These are phyloP conservation scores for Fusarium chaquense DNA, from an alignment of 2,329 filamentous ascomycete genomes.

Conservation along the genomic window DNA sequence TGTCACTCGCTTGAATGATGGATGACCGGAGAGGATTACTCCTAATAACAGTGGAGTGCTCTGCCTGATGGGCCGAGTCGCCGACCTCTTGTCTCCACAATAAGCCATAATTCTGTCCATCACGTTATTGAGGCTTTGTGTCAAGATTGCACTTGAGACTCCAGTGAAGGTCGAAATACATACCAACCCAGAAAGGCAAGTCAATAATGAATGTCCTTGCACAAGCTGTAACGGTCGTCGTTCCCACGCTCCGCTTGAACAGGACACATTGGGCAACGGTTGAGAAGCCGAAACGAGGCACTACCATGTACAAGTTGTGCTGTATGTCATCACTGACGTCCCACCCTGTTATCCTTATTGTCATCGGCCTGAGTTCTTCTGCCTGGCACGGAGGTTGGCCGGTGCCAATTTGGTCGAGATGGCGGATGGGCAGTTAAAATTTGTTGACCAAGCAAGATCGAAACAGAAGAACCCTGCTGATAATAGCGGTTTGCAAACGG, in stretches of 20 bases:
- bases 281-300: conserved; percentile 35
- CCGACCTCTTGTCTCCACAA: conserved; percentile 26
- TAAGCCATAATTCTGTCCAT: conserved; percentile 18
- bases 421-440: conserved; percentile 11
- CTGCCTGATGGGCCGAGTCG: conserved; percentile 36
- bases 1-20: conserved; percentile 39
- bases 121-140: conserved; percentile 17
- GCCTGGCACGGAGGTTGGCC: conserved; percentile 38
- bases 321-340: conserved; percentile 41
- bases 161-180: conserved; percentile 21
- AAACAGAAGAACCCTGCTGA: conserved; percentile 38
- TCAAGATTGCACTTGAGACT: conserved; percentile 11
- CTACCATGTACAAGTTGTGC: conserved; percentile 30
- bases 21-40: conserved; percentile 23
- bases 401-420: conserved; percentile 35
- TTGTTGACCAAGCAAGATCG: conserved; percentile 18
- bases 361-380: conserved; percentile 23
- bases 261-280: conserved; percentile 29
- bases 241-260: conserved; percentile 24
- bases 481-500: conserved; percentile 35
- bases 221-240: conserved; percentile 34
- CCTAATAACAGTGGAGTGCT: conserved; percentile 16
- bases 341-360: conserved; percentile 32
- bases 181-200: conserved; percentile 33
- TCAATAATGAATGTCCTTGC: conserved; percentile 26